Conservation (phyloP, 306 rosid species). For the Canavalia ensiformis region DNA sequence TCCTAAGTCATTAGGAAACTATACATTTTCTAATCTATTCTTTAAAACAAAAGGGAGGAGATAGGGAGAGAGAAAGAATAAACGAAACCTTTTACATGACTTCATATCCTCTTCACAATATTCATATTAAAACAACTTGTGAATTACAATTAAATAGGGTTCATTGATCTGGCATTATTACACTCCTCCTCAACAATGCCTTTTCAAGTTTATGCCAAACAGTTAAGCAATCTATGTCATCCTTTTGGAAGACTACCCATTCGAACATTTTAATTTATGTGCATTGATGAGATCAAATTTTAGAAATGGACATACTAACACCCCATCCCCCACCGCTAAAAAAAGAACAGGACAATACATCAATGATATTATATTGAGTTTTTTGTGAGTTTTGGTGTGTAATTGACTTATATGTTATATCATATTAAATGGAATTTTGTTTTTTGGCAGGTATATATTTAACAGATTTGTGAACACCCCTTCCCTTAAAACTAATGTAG, state of each 20-base stretch:
- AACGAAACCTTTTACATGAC: constrained; percentile 44
- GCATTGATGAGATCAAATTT: constrained; percentile 35
- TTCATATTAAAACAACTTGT: constrained; percentile 32
- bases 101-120: constrained; percentile 23
- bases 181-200: constrained; percentile 38
- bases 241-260: constrained; percentile 23
- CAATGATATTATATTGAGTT: constrained; percentile 3
- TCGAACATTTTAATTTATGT: constrained; percentile 28
- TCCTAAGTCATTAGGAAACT: constrained; percentile 24
- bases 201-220: constrained; percentile 54
- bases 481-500: too few species aligned
- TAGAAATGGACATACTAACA: neutral
- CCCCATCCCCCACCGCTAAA: neutral
- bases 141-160: constrained; percentile 44
- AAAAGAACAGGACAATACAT: neutral
- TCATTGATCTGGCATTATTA: constrained; percentile 53
- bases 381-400: constrained; percentile 2
- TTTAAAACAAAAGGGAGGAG: constrained; percentile 22
- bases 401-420: constrained; percentile 39
- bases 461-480: too few species aligned
- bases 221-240: constrained; percentile 53
- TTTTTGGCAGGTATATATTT: neutral
- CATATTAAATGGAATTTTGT: neutral
- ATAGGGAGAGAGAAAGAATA: constrained; percentile 24
- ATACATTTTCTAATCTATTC: constrained; percentile 14